These are phyloP conservation scores for Globisporangium uncinulatum DNA, from an alignment of 352 stramenopile species.

Conservation along the genomic window DNA sequence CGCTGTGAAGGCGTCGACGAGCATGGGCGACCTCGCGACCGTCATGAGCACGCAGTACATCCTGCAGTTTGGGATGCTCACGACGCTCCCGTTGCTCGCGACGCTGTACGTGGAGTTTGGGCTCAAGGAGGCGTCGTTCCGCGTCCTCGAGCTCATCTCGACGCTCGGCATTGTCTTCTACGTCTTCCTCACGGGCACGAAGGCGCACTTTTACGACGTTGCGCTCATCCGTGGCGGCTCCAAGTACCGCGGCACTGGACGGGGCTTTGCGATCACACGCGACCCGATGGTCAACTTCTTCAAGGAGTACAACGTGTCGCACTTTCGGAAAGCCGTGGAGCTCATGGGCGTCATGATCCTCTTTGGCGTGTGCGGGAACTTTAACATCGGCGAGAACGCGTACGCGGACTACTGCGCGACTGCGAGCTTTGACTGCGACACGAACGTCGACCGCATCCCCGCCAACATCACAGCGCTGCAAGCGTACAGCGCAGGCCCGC, in stretches of 20 bases:
- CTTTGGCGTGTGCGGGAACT: constrained; percentile 73
- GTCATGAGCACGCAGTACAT: constrained; percentile 87
- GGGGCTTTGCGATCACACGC: constrained; percentile 83
- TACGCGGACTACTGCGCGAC: constrained; percentile 41
- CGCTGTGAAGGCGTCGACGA: constrained; percentile 56
- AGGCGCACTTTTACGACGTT: constrained; percentile 85
- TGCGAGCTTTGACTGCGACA: constrained; percentile 33
- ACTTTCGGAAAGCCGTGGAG: constrained; percentile 87
- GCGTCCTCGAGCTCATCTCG: constrained; percentile 72
- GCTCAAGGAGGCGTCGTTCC: constrained; percentile 60
- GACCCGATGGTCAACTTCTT: constrained; percentile 87
- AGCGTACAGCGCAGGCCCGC: constrained; percentile 45
- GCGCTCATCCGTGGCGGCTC: constrained; percentile 77
- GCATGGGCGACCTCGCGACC: constrained; percentile 54
- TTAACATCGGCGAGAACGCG: constrained; percentile 53
- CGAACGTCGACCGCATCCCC: constrained; percentile 38
- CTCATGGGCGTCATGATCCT: constrained; percentile 83
- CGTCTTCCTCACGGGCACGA: constrained; percentile 83
- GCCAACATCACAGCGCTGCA: constrained; percentile 65
- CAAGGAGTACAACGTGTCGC: constrained; percentile 82
- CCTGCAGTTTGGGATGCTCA: constrained; percentile 83
- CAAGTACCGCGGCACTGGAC: constrained; percentile 83
- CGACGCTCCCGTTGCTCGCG: constrained; percentile 71
- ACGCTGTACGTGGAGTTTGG: constrained; percentile 81
- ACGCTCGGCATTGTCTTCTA: constrained; percentile 85